These are phyloP conservation scores for Plasmodium cynomolgi DNA, from an alignment of 169 alveolate genomes.

Conservation along the genomic window DNA sequence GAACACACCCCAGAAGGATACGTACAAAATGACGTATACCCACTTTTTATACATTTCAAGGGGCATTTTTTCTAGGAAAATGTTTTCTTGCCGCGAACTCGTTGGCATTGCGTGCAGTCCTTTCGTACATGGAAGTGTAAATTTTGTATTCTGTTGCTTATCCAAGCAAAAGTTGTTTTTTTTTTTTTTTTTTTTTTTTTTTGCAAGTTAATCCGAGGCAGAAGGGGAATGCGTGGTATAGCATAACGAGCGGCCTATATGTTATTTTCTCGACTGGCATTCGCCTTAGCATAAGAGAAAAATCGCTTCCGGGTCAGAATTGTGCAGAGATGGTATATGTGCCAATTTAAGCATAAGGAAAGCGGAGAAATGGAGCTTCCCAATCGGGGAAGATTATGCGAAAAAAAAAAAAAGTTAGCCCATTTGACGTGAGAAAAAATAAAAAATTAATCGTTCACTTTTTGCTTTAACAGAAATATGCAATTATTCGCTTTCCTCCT, in stretches of 20 bases:
- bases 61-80: background rate
- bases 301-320: background rate
- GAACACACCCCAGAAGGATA: background rate
- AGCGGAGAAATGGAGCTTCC: background rate
- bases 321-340: background rate
- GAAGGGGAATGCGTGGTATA: background rate
- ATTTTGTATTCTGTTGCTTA: background rate
- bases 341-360: background rate
- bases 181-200: no score
- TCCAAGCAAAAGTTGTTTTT: background rate
- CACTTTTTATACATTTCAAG: background rate
- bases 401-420: background rate
- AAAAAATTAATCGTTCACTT: background rate
- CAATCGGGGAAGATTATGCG: background rate
- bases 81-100: background rate
- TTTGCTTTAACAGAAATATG: background rate
- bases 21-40: background rate
- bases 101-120: background rate
- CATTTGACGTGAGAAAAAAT: background rate
- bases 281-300: background rate
- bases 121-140: background rate
- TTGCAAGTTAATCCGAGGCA: background rate
- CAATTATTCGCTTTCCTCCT: background rate
- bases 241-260: background rate
- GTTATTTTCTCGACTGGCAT: background rate